phyloP scores from a whole-genome alignment of 495 filamentous ascomycete genomes.

The Penicillium parvum region DNA sequence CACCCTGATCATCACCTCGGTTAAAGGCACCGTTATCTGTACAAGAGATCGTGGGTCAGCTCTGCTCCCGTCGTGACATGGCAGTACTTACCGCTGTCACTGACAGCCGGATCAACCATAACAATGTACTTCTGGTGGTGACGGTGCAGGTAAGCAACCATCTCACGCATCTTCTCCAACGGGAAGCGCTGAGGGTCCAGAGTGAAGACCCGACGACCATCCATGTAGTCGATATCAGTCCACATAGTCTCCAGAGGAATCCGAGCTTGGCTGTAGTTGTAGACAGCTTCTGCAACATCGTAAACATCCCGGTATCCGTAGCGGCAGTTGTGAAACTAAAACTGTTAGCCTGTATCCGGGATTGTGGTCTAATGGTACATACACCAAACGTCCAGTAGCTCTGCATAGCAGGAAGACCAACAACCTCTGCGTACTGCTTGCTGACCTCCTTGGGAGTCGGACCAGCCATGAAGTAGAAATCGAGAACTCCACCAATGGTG shows the following conservation, averaged over 20 bases:
- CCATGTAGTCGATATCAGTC: slow-evolving; percentile 85
- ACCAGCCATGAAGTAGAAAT: slow-evolving; percentile 81
- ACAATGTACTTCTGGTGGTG: slow-evolving; percentile 76
- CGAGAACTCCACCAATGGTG: slow-evolving; percentile 71
- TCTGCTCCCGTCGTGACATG: not conserved
- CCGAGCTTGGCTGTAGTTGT: slow-evolving; percentile 68
- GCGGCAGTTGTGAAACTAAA: slow-evolving; percentile 70
- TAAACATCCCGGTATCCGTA: slow-evolving; percentile 77
- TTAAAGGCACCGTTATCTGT: slow-evolving; percentile 62
- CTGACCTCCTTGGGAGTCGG: slow-evolving; percentile 67
- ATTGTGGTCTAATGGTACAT: slow-evolving; percentile 18
- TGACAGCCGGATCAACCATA: slow-evolving; percentile 84
- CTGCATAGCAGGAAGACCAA: slow-evolving; percentile 69
- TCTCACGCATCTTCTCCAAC: slow-evolving; percentile 57
- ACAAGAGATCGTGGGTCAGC: not conserved
- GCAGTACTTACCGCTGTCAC: slow-evolving; percentile 31
- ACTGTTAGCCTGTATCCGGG: too few relatives aligned
- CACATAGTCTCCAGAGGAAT: slow-evolving; percentile 89
- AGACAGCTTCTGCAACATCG: slow-evolving; percentile 72
- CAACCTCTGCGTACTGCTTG: slow-evolving; percentile 67
- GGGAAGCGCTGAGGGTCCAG: slow-evolving; percentile 72
- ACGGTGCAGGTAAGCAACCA: slow-evolving; percentile 67
- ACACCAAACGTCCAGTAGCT: slow-evolving; percentile 79
- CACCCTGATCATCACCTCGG: slow-evolving; percentile 53
- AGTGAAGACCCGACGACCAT: slow-evolving; percentile 63